Conservation (phyloP, 305 asterid species). For the Caryopteris hybrid region DNA sequence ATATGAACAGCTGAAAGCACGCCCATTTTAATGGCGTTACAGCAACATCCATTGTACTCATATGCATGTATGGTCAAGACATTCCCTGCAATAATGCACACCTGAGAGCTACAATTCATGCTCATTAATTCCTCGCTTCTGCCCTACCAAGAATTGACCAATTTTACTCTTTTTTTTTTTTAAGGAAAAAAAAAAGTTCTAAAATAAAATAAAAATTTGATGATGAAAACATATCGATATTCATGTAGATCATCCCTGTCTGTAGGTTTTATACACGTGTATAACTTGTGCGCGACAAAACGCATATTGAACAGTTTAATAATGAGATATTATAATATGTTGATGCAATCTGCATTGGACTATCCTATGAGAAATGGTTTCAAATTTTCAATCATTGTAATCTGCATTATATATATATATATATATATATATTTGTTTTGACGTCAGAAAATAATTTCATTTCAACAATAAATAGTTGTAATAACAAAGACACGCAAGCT, state of each 20-base stretch:
- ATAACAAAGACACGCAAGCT: background rate
- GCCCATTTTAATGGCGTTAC: slow-evolving; percentile 9
- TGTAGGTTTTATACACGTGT: background rate
- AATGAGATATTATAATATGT: too few relatives aligned
- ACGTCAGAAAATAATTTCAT: background rate
- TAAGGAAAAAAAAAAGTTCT: too few relatives aligned
- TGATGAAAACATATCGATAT: background rate
- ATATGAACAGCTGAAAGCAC: slow-evolving; percentile 1
- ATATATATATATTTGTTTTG: background rate
- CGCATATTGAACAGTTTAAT: too few relatives aligned
- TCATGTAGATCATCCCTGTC: background rate
- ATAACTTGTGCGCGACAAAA: too few relatives aligned
- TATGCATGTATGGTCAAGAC: background rate
- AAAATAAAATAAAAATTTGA: too few relatives aligned
- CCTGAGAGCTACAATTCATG: slow-evolving; percentile 23
- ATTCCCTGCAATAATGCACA: slow-evolving; percentile 24
- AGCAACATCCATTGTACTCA: slow-evolving; percentile 22
- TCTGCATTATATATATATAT: slow-evolving; percentile 4
- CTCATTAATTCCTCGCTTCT: background rate
- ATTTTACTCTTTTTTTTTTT: background rate
- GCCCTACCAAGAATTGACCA: slow-evolving; percentile 1
- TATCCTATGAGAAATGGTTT: background rate
- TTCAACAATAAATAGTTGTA: background rate
- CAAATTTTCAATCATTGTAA: background rate
- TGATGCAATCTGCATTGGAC: background rate